Conservation (phyloP, 495 filamentous ascomycete genomes). For the Lasiosphaeris hirsuta region DNA sequence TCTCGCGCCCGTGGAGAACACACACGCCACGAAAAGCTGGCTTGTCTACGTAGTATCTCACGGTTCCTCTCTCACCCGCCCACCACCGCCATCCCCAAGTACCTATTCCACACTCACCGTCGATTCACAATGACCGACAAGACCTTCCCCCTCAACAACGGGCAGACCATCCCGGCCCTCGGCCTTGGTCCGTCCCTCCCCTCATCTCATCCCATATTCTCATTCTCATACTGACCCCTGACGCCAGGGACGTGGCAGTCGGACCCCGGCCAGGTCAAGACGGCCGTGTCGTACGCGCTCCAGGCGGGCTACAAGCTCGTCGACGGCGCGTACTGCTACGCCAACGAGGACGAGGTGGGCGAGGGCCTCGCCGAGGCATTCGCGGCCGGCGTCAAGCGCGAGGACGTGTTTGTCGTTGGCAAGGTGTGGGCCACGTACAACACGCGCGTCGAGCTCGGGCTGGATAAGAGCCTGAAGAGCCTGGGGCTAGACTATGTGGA, state of each 20-base stretch:
- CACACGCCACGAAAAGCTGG: not conserved
- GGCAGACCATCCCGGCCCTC: slow-evolving; percentile 69
- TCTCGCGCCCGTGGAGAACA: not conserved
- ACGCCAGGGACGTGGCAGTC: slow-evolving; percentile 70
- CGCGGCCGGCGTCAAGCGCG: slow-evolving; percentile 62
- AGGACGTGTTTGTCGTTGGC: slow-evolving; percentile 77
- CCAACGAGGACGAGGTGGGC: slow-evolving; percentile 57
- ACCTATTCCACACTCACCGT: too few species aligned
- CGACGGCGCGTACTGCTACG: slow-evolving; percentile 58
- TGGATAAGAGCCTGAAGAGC: slow-evolving; percentile 68
- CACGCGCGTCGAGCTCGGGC: slow-evolving; percentile 58
- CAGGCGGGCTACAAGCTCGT: slow-evolving; percentile 63
- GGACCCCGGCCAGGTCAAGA: slow-evolving; percentile 55
- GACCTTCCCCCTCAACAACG: slow-evolving; percentile 71
- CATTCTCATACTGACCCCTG: not conserved
- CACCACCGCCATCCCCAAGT: not conserved
- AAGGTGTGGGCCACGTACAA: slow-evolving; percentile 85
- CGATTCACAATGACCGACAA: slow-evolving; percentile 43
- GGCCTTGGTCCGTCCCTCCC: slow-evolving; percentile 57
- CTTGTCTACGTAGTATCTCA: too few species aligned
- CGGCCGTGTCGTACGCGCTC: slow-evolving; percentile 54
- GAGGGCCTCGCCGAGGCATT: slow-evolving; percentile 61
- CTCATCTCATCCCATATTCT: slow-evolving; percentile 3
- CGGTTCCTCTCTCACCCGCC: not conserved
- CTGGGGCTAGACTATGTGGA: slow-evolving; percentile 79